Evolutionary conservation across 768 basidiomycete genomes (phyloP).

Genomic region (Psilocybe sp.): DNA sequence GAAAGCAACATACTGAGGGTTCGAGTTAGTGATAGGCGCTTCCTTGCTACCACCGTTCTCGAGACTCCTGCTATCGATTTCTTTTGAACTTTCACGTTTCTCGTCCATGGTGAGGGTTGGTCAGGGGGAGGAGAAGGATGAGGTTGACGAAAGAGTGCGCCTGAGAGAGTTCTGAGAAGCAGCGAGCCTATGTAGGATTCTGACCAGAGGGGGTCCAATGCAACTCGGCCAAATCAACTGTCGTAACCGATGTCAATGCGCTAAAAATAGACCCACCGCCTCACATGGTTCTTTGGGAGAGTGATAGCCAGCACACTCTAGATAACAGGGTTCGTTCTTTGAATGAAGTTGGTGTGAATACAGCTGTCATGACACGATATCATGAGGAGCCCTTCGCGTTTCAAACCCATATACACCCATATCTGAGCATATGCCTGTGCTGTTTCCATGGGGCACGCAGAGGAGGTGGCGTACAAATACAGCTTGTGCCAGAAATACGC

Average conservation of each 20-base stretch:
- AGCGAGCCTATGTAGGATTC: background rate
- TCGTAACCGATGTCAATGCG: background rate
- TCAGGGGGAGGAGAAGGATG: conserved; percentile 1
- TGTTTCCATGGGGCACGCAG: too few species aligned
- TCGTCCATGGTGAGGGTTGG: conserved; percentile 17
- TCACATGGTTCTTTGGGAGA: background rate
- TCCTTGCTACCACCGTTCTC: conserved; percentile 15
- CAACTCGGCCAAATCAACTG: too few species aligned
- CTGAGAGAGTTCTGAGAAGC: conserved; percentile 3
- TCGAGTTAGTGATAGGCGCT: conserved; percentile 7
- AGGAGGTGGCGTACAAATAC: too few species aligned
- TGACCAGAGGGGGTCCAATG: background rate
- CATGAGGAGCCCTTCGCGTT: too few species aligned
- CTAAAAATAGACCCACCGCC: background rate
- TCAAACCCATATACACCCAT: too few species aligned
- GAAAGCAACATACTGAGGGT: conserved; percentile 16
- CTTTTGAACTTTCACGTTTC: conserved; percentile 13
- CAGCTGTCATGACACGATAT: too few species aligned
- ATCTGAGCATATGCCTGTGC: too few species aligned
- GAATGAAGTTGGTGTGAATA: too few species aligned
- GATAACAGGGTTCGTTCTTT: too few species aligned
- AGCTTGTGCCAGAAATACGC: too few species aligned
- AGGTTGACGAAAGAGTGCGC: background rate
- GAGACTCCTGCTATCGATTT: conserved; percentile 12
- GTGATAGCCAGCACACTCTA: background rate